These are phyloP conservation scores for Neospermospora avenae DNA, from an alignment of 2,329 filamentous ascomycete genomes.

Conservation along the genomic window DNA sequence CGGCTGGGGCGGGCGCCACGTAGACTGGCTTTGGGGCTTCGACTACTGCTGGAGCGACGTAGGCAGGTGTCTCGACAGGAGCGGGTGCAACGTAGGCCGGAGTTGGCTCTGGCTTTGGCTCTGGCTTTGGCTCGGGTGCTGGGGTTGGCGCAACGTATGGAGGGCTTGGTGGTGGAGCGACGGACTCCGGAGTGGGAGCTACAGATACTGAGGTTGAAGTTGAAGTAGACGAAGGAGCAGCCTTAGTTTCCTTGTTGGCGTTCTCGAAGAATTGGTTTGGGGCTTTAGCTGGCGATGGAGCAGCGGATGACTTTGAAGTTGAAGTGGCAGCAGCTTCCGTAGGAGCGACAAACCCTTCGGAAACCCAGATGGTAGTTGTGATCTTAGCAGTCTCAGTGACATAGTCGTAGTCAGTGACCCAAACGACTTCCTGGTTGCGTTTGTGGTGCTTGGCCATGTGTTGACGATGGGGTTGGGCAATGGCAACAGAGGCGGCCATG, in stretches of 20 bases:
- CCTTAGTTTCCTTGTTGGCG: constrained; percentile 10
- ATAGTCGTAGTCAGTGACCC: constrained; percentile 46
- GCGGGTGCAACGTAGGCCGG: constrained; percentile 14
- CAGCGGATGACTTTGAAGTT: constrained; percentile 9
- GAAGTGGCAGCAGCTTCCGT: constrained; percentile 7
- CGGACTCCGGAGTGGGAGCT: constrained; percentile 13
- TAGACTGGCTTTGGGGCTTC: constrained; percentile 15
- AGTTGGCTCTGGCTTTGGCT: background rate
- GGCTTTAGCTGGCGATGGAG: constrained; percentile 5
- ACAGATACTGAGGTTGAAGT: constrained; percentile 28
- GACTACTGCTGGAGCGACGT: constrained; percentile 26
- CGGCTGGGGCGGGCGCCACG: constrained; percentile 11
- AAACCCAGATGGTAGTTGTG: constrained; percentile 42
- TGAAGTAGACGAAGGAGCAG: constrained; percentile 6
- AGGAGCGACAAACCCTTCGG: constrained; percentile 25
- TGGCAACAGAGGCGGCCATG: constrained; percentile 30
- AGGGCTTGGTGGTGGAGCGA: constrained; percentile 15
- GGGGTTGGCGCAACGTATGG: constrained; percentile 2
- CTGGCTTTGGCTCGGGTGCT: background rate
- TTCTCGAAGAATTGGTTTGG: constrained; percentile 26
- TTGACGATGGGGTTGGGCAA: constrained; percentile 38
- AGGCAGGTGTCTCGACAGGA: constrained; percentile 24
- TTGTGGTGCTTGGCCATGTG: constrained; percentile 26
- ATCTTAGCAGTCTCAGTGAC: constrained; percentile 45
- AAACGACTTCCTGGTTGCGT: constrained; percentile 39